Evolutionary conservation across 306 rosid species (phyloP).

Genomic region (Malus sylvestris): DNA sequence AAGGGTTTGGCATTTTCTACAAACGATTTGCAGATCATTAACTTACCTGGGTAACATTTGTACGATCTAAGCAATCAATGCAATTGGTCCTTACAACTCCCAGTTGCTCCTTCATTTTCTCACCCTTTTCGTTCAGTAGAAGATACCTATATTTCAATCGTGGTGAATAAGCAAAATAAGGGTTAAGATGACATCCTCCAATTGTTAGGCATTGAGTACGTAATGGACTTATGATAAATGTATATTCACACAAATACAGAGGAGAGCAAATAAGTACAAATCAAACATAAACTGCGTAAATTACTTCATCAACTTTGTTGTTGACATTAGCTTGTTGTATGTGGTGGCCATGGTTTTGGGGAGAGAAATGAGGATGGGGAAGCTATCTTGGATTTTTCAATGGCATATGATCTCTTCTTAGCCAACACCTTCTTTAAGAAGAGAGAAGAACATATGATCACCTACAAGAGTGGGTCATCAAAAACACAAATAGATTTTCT

Average conservation of each 20-base stretch:
- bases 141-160: constrained; percentile 52
- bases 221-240: background rate
- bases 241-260: background rate
- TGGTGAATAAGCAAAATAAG: constrained; percentile 10
- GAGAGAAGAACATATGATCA: no score
- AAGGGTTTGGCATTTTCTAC: no score
- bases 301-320: no score
- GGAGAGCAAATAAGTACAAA: background rate
- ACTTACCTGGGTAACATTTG: constrained; percentile 95
- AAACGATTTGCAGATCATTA: background rate
- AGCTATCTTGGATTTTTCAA: no score
- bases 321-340: no score
- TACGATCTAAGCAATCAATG: constrained; percentile 95
- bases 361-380: no score
- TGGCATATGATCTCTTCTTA: no score
- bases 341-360: no score
- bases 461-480: no score
- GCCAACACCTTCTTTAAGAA: no score
- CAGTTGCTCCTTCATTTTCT: constrained; percentile 92
- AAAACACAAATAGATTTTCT: no score
- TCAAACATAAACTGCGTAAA: background rate
- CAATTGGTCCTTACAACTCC: constrained; percentile 95
- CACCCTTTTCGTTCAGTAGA: constrained; percentile 78
- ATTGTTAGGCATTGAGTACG: background rate
- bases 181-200: background rate